Base-by-base conservation (phyloP, 805 yeast species). In the Wickerhamiella musiphila region DNA sequence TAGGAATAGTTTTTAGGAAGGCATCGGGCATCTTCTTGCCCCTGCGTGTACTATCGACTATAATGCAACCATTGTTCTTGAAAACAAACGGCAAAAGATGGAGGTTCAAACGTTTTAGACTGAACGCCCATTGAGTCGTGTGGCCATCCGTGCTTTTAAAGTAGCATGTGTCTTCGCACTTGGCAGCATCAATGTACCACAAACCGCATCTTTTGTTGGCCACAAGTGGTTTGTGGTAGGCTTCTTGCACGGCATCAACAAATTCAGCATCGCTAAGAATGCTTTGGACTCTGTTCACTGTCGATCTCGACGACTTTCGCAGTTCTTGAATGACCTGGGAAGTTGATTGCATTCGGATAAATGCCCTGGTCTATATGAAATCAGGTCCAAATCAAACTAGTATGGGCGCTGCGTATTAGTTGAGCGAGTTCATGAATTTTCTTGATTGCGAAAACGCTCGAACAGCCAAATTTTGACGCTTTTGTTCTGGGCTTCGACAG, bases 121-220 rank as follows among this genome's bases (percentile, higher is more conserved):
- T 73, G 45, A 83, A 82, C 20, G 65, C 63, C 94, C 94, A 83
- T 41, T 78, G 73, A 34, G 66, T 65, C 0, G 70, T 71, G 46
- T 83, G 95, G 0, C 95, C 95, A 54, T 83, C 94, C 0, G 94
- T 83, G 17, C 92, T 77, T 47, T 83, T 83, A 57, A 83, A 83
- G 46, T 83, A 82, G 12, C 73, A 67, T 0, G 74, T 60, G 4
- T 65, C 69, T 0, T 34, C 27, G 16, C 53, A 56, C 0, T 41
- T 28, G 0, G 38, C 34, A 0, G 77, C 71, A 1, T 66, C 58
- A 3, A 74, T 68, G 44, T 83, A 83, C 94, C 94, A 83, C 10
- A 68, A 47, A 0, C 94, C 94, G 52, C 94, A 82, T 32, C 94
- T 55, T 49, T 78, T 86, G 49, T 83, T 83, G 4, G 93, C 77